Percentiles rank a stretch among this genome's conserved stretches.
Conservation (phyloP, 805 yeast genomes). For the Henningerozyma blattae region DNA sequence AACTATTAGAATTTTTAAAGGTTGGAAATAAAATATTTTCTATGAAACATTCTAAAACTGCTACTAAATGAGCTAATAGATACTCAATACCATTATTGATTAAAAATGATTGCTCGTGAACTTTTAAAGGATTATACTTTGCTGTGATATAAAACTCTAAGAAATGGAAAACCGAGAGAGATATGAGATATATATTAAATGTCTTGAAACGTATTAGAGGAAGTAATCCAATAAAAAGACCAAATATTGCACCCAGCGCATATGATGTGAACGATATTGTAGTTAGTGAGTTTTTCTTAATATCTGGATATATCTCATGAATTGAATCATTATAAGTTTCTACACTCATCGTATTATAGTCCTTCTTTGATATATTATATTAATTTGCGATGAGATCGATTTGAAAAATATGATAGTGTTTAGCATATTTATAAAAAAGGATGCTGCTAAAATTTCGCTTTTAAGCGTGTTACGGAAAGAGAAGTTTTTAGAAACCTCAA, state of each 20-base stretch:
- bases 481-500: too few species aligned
- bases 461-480: too few species aligned
- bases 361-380: not conserved
- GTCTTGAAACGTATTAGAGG: constrained; percentile 22
- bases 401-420: too few species aligned
- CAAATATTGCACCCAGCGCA: constrained; percentile 32
- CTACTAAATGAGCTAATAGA: constrained; percentile 41
- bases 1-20: constrained; percentile 14
- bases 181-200: constrained; percentile 36
- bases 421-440: too few species aligned
- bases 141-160: constrained; percentile 78
- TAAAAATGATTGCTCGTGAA: constrained; percentile 58
- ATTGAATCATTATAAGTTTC: too few species aligned
- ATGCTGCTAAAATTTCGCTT: too few species aligned
- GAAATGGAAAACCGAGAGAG: constrained; percentile 58
- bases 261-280: constrained; percentile 34
- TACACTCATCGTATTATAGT: not conserved
- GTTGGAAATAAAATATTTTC: constrained; percentile 33
- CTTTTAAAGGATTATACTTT: constrained; percentile 50
- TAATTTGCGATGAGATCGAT: too few species aligned
- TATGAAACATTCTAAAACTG: constrained; percentile 38
- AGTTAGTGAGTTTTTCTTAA: constrained; percentile 30
- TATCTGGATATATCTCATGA: constrained; percentile 23
- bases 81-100: constrained; percentile 53
- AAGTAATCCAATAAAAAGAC: constrained; percentile 25